phyloP scores from a whole-genome alignment of 495 filamentous ascomycete species.

The Penicillium subrubescens region DNA sequence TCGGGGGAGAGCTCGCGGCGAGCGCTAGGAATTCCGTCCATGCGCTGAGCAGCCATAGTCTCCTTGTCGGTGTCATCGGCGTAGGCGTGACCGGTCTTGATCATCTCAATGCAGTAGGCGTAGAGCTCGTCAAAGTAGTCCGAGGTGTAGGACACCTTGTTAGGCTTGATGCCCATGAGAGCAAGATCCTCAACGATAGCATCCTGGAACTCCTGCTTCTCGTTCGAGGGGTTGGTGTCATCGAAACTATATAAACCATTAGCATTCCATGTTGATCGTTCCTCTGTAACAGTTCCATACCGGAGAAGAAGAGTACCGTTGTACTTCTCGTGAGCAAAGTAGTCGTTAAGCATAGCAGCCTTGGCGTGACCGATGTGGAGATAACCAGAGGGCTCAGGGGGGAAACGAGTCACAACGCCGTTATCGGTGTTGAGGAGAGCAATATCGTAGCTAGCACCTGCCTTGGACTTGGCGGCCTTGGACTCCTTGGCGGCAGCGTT shows the following conservation, averaged over 20 bases:
- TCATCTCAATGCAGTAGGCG: slow-evolving; percentile 72
- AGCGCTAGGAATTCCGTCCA: slow-evolving; percentile 72
- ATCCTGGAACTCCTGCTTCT: slow-evolving; percentile 90
- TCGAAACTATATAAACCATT: slow-evolving; percentile 56
- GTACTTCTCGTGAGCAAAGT: slow-evolving; percentile 89
- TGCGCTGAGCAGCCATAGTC: slow-evolving; percentile 79
- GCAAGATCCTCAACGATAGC: slow-evolving; percentile 83
- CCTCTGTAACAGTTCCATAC: slow-evolving; percentile 3
- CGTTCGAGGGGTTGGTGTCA: slow-evolving; percentile 91
- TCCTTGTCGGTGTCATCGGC: slow-evolving; percentile 88
- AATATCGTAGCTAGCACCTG: slow-evolving; percentile 88
- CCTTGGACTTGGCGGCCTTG: slow-evolving; percentile 73
- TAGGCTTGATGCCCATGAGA: slow-evolving; percentile 83
- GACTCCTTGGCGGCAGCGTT: slow-evolving; percentile 62
- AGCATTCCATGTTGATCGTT: background rate
- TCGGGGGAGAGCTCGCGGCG: slow-evolving; percentile 76
- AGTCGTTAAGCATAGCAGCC: slow-evolving; percentile 88
- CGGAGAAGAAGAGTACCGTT: slow-evolving; percentile 79
- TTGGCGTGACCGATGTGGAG: slow-evolving; percentile 95
- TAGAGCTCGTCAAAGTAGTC: slow-evolving; percentile 92
- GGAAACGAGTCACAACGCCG: slow-evolving; percentile 91
- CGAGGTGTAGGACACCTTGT: slow-evolving; percentile 75
- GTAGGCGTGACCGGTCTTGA: slow-evolving; percentile 84
- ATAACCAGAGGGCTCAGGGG: slow-evolving; percentile 95
- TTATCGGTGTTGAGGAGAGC: slow-evolving; percentile 84